Conservation (phyloP, 179 eudicot species). For the Pouteria campechiana region DNA sequence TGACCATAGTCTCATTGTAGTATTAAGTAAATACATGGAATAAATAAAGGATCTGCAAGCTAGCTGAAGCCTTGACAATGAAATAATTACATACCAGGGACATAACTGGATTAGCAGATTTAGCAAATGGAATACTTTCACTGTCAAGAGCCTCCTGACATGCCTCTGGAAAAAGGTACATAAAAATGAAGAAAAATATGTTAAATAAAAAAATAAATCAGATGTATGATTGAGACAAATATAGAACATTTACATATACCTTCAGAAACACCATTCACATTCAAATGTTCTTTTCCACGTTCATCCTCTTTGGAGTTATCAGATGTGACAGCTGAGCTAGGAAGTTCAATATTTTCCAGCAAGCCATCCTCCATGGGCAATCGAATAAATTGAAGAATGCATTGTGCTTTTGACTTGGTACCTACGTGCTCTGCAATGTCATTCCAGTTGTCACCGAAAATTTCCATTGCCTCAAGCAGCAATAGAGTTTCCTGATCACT, state of each 20-base stretch:
- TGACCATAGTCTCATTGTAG: no score
- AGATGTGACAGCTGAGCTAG: conserved; percentile 24
- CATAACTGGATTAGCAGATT: conserved; percentile 89
- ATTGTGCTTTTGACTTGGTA: conserved; percentile 88
- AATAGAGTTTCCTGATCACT: conserved; percentile 80
- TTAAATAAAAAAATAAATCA: conserved; percentile 1
- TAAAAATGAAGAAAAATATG: not conserved
- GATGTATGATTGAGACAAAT: conserved; percentile 1
- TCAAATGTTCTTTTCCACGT: conserved; percentile 16
- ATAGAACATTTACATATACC: no score
- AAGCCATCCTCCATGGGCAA: conserved; percentile 71
- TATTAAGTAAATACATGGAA: not conserved
- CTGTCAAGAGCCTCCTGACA: conserved; percentile 28
- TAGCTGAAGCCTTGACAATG: conserved; percentile 2
- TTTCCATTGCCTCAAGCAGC: conserved; percentile 87
- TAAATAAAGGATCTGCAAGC: not conserved
- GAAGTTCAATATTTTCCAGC: conserved; percentile 65
- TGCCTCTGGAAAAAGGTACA: conserved; percentile 33
- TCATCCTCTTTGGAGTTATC: conserved; percentile 23
- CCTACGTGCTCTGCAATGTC: conserved; percentile 91
- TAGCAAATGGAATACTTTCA: conserved; percentile 63
- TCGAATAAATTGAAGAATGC: conserved; percentile 89
- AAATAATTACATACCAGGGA: conserved; percentile 45
- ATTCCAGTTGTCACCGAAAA: conserved; percentile 74
- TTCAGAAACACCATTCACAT: conserved; percentile 54